Percentiles rank a stretch among this genome's conserved stretches.
Conservation (phyloP, 108 stramenopile genomes). For the Nannochloropsis gaditana region DNA sequence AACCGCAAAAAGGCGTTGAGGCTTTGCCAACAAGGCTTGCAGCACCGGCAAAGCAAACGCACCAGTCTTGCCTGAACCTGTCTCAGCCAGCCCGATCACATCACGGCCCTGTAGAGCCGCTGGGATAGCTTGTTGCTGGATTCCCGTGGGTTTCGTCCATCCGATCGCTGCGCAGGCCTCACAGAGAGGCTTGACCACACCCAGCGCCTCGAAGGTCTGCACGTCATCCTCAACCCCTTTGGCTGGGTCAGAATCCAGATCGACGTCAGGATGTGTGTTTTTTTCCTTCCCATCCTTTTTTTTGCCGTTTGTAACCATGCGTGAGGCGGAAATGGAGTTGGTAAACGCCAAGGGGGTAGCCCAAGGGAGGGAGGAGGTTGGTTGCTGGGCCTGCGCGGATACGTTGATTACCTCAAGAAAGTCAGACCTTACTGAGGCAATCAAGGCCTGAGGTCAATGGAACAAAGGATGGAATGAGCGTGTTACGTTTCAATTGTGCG, state of each 20-base stretch:
- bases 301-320: not conserved
- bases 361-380: no score
- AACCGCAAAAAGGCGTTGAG: slow-evolving; percentile 71
- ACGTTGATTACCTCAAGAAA: no score
- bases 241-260: no score
- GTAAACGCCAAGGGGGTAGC: no score
- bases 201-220: slow-evolving; percentile 70
- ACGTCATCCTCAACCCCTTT: slow-evolving; percentile 28
- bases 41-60: slow-evolving; percentile 60
- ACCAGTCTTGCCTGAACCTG: slow-evolving; percentile 60
- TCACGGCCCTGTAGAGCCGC: slow-evolving; percentile 75
- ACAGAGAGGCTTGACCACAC: slow-evolving; percentile 69
- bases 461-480: no score
- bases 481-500: no score
- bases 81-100: slow-evolving; percentile 58
- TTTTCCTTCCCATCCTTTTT: no score
- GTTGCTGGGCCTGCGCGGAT: no score
- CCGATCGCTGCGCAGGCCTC: slow-evolving; percentile 71
- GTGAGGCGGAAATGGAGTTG: no score
- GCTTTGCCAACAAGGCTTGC: slow-evolving; percentile 72
- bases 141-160: slow-evolving; percentile 84
- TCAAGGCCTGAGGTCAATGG: no score
- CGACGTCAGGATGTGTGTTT: no score
- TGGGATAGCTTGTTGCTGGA: slow-evolving; percentile 82
- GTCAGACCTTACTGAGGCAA: no score